Percentiles rank a stretch among this genome's conserved stretches.
Evolutionary conservation across 2,329 filamentous ascomycete species (phyloP).

Genomic region (Microdochium trichocladiopsis): DNA sequence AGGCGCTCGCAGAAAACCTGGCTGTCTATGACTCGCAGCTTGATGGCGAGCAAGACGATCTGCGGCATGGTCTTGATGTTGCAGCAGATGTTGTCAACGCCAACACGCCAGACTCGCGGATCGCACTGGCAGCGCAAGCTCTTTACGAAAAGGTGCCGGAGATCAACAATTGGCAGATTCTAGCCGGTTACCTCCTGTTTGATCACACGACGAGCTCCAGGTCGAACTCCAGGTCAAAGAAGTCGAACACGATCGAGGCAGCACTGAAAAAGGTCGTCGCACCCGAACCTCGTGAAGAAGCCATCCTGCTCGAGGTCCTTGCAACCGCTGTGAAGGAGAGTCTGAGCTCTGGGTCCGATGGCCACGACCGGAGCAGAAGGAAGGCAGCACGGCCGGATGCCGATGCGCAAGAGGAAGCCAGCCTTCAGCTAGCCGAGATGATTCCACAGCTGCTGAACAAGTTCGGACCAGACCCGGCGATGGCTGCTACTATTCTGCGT

Average conservation of each 20-base stretch:
- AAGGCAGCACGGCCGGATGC: constrained; percentile 53
- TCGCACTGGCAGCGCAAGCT: constrained; percentile 77
- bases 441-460: constrained; percentile 88
- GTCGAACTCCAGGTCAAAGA: constrained; percentile 43
- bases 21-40: constrained; percentile 72
- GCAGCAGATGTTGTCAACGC: constrained; percentile 53
- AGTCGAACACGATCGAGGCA: constrained; percentile 50
- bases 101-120: constrained; percentile 67
- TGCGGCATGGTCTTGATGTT: constrained; percentile 38
- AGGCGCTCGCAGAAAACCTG: constrained; percentile 80
- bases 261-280: constrained; percentile 67
- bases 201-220: constrained; percentile 70
- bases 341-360: constrained; percentile 58
- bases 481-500: constrained; percentile 77
- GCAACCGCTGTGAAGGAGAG: constrained; percentile 73
- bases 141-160: constrained; percentile 78
- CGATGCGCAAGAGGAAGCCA: constrained; percentile 71
- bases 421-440: constrained; percentile 66
- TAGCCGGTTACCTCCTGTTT: constrained; percentile 86
- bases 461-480: constrained; percentile 82
- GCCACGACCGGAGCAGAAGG: constrained; percentile 49
- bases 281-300: constrained; percentile 70
- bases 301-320: constrained; percentile 79
- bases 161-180: constrained; percentile 77
- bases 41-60: constrained; percentile 45